These are phyloP conservation scores for Penicillium sp. DNA, from an alignment of 2,329 filamentous ascomycete genomes.

Conservation along the genomic window DNA sequence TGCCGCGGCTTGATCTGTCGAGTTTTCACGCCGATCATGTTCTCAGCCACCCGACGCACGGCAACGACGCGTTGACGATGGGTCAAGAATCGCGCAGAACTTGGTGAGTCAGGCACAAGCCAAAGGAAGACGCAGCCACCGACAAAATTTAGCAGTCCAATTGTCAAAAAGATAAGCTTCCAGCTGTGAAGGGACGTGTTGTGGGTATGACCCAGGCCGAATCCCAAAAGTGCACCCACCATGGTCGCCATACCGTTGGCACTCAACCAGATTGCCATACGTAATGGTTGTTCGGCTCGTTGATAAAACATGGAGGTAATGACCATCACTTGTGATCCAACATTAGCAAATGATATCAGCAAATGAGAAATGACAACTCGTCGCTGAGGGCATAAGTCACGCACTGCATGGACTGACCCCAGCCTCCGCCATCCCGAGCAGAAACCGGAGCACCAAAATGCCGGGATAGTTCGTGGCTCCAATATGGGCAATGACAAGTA, in stretches of 20 bases:
- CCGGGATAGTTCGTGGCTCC: conserved; percentile 42
- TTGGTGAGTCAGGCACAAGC: conserved; percentile 40
- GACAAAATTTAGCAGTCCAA: conserved; percentile 47
- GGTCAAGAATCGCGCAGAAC: conserved; percentile 39
- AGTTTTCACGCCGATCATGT: conserved; percentile 44
- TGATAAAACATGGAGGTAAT: conserved; percentile 42
- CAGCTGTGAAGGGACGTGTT: conserved; percentile 30
- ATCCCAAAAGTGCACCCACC: conserved; percentile 38
- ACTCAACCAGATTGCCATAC: conserved; percentile 37
- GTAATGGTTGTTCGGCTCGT: conserved; percentile 37
- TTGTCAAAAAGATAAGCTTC: conserved; percentile 45
- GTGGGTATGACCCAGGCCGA: conserved; percentile 35
- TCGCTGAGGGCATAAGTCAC: conserved; percentile 4
- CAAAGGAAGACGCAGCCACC: conserved; percentile 35
- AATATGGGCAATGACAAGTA: conserved; percentile 40
- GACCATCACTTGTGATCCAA: conserved; percentile 26
- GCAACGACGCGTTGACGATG: conserved; percentile 42
- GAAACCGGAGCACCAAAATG: conserved; percentile 47
- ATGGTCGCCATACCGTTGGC: conserved; percentile 40
- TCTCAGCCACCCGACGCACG: conserved; percentile 42
- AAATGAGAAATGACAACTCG: neutral
- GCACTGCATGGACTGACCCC: conserved; percentile 34
- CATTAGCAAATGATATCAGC: conserved; percentile 9
- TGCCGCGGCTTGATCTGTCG: conserved; percentile 34
- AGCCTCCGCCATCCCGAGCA: conserved; percentile 46